Evolutionary conservation across 176 grass and related monocot species (phyloP).

Genomic region (Eremochloa ophiuroides): DNA sequence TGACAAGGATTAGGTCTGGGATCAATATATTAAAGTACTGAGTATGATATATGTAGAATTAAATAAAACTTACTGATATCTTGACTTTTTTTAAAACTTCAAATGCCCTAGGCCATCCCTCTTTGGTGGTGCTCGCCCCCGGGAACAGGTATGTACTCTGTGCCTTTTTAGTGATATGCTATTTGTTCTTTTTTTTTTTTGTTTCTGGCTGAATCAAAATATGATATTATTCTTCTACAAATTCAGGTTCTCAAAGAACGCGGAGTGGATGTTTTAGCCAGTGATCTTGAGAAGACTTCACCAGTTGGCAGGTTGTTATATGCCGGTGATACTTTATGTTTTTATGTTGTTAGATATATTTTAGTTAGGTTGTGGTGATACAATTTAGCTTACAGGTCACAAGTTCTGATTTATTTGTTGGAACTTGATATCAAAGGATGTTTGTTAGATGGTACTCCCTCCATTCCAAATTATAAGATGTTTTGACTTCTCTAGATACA

Average conservation of each 20-base stretch:
- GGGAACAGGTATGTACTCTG: slow-evolving; percentile 65
- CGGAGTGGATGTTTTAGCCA: slow-evolving; percentile 62
- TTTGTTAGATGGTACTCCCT: not conserved
- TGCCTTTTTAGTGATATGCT: slow-evolving; percentile 1
- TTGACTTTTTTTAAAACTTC: slow-evolving; percentile 11
- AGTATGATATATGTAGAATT: not conserved
- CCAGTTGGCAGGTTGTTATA: slow-evolving; percentile 56
- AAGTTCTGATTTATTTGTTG: not conserved
- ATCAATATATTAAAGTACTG: not conserved
- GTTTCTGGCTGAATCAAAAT: slow-evolving; percentile 6
- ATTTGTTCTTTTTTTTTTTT: not conserved
- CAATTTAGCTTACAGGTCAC: not conserved
- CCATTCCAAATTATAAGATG: not conserved
- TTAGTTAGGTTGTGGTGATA: not conserved
- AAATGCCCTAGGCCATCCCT: slow-evolving; percentile 57
- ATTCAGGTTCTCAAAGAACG: slow-evolving; percentile 92
- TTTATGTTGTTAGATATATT: not conserved
- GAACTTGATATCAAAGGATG: not conserved
- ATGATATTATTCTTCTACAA: slow-evolving; percentile 7
- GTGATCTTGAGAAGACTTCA: slow-evolving; percentile 60
- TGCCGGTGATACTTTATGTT: not conserved
- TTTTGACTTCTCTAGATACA: not conserved
- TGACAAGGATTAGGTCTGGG: not conserved
- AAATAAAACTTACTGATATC: not conserved
- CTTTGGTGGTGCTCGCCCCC: slow-evolving; percentile 86